A percentile compares a stretch with the other conserved stretches of the same genome.
Evolutionary conservation across 768 basidiomycete species (phyloP).

Genomic region (Agaricus blazei): DNA sequence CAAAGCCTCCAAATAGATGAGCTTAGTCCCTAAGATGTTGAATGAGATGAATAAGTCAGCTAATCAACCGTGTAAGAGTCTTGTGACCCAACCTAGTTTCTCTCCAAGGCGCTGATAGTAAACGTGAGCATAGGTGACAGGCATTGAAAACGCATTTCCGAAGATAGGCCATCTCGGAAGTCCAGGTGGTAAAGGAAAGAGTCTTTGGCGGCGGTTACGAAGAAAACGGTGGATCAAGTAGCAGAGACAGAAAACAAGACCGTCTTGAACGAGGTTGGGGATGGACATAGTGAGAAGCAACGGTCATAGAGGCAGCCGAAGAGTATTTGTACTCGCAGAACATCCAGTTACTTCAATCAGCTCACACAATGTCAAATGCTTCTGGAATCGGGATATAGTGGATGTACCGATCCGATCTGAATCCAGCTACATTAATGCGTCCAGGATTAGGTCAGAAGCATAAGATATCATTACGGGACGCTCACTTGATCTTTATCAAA

Average conservation of each 20-base stretch:
- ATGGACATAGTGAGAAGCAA: neutral
- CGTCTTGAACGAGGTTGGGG: neutral
- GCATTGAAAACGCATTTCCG: constrained; percentile 11
- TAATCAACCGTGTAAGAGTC: neutral
- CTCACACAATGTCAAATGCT: no score
- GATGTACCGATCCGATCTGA: no score
- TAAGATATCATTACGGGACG: no score
- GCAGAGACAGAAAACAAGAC: constrained; percentile 44
- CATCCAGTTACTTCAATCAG: no score
- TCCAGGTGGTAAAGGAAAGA: constrained; percentile 3
- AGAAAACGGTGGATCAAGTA: constrained; percentile 20
- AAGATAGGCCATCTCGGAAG: constrained; percentile 9
- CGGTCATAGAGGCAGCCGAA: no score
- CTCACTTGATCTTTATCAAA: no score
- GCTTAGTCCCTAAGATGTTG: neutral
- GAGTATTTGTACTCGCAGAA: no score
- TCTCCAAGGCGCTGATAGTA: constrained; percentile 2
- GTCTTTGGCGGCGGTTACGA: neutral
- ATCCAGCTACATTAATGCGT: no score
- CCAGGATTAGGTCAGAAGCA: no score
- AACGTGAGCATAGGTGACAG: neutral
- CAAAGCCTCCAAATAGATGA: constrained; percentile 7
- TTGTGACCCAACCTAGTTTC: constrained; percentile 7
- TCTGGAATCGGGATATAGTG: no score
- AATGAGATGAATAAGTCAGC: neutral